Evolutionary conservation across 106 monocot genomes (phyloP), one percentile per base, ranked within the genome.

Genomic region (Dendrobium officinale): DNA sequence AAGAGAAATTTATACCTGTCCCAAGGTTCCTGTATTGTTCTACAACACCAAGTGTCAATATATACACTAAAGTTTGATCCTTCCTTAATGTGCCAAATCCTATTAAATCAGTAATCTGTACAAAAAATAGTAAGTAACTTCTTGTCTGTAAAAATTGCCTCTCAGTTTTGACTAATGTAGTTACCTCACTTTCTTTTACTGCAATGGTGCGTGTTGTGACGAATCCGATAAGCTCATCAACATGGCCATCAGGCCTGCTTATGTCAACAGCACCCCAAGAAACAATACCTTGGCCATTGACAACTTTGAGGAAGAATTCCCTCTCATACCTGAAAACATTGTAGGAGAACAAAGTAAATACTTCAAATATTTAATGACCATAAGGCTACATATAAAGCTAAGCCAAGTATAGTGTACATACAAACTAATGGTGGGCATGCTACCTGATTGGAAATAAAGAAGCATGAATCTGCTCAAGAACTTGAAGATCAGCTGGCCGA

Each of bases 371-470:
- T 67, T 15, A 6, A 27, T 24, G 27, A 26, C 24, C 6, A 27
- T 26, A 45, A 45, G 45, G 27, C 11, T 67, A 6, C 22, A 67
- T 27, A 67, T 4, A 9, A 6, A 20, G 76, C 47, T 47, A 47
- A 47, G 1, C 24, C 45, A 24, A 49, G 10, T 48, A 42, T 47
- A 76, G 27, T 51, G 13, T 51, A 3, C 10, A 45, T 9, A 45
- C 45, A 51, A 16, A 51, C 15, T 2, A 51, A 51, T 51, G 51
- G 13, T 51, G 51, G 51, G 51, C 10, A 51, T 15, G 10, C 54
- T 67, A 99, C 99, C 99, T 93, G 85, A 99, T 89, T 26, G 99
- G 99, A 83, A 99, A 99, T 80, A 99, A 86, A 29, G 89, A 81
- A 80, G 87, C 86, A 85, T 99, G 99, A 17, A 95, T 91, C 72